Base-by-base conservation (phyloP, 129 eudicot species). In the Sambucus nigra region DNA sequence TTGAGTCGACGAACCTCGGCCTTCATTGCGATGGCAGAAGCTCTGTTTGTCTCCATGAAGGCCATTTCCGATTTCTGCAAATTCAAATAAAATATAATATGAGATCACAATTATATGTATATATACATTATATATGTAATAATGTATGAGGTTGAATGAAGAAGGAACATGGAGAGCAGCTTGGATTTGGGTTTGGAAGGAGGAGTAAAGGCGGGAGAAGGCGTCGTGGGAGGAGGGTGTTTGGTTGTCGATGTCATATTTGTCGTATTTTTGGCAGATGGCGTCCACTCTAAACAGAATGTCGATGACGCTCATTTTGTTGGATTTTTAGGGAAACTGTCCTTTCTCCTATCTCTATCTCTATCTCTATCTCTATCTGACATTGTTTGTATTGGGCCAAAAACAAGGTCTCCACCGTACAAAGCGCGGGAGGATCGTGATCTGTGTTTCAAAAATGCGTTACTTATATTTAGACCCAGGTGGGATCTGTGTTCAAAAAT, bases 201-300 rank as follows among this genome's bases (percentile, higher is more conserved):
- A 47, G 44, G 78, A 75, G 62, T 74, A 80, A 32, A 78, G 87
- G 49, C 72, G 76, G 25, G 84, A 73, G 53, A 81, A 86, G 51
- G 84, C 87, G 59, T 81, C 92, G 13, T 77, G 77, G 50, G 76
- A 78, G 41, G 74, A 63, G 25, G n/a, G 67, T 72, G 12, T 71
- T 69, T 77, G 95, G 64, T 74, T 81, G 61, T 86, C 84, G 26
- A 81, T 75, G 57, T 81, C 87, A 59, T 81, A 86, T 67, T 86
- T 86, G 0, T 78, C 95, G 29, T 81, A 86, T 25, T 86, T 86
- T 46, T 75, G 63, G 78, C 95, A 86, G 13, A 86, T 81, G 13
- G 53, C 76, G 28, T 86, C 92, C 1, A 86, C 79, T 23, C 95
- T 66, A 50, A 81, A 78, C 41, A 75, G 52, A 25, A 81, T 70